phyloP scores from a whole-genome alignment of 148 eudicot genomes.

The Vaccinium macrocarpon region DNA sequence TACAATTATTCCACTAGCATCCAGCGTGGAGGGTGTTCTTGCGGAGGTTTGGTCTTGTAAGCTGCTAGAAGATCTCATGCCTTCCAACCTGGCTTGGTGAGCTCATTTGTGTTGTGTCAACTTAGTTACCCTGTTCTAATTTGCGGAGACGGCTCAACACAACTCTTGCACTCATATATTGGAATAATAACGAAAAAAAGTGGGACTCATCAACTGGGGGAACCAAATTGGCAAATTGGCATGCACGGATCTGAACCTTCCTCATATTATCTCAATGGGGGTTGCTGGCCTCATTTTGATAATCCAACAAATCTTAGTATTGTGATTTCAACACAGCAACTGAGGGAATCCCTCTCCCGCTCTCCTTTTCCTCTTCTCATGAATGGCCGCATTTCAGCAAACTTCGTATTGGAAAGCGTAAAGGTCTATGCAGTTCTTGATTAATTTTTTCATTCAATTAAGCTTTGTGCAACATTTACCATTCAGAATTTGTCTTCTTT shows the following conservation, averaged over 20 bases:
- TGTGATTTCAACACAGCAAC: not conserved
- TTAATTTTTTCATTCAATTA: not conserved
- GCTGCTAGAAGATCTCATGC: not conserved
- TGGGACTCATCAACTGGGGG: not conserved
- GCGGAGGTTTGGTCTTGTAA: not conserved
- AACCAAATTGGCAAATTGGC: constrained; percentile 7
- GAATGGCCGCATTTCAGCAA: not conserved
- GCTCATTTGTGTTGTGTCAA: not conserved
- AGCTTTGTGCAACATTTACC: not conserved
- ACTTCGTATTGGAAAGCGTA: not conserved
- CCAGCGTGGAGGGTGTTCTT: not conserved
- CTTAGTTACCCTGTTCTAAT: not conserved
- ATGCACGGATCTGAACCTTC: not conserved
- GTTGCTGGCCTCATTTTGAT: not conserved
- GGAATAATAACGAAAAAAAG: not conserved
- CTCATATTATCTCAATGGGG: not conserved
- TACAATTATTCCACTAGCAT: not conserved
- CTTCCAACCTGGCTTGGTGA: not conserved
- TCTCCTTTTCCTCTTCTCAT: not conserved
- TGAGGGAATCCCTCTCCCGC: not conserved
- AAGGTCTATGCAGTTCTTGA: not conserved
- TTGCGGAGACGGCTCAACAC: not conserved
- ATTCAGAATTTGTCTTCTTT: not conserved
- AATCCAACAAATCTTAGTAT: not conserved
- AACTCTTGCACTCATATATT: not conserved